Conservation (phyloP, 768 basidiomycete genomes). For the Kwoniella botswanensis region DNA sequence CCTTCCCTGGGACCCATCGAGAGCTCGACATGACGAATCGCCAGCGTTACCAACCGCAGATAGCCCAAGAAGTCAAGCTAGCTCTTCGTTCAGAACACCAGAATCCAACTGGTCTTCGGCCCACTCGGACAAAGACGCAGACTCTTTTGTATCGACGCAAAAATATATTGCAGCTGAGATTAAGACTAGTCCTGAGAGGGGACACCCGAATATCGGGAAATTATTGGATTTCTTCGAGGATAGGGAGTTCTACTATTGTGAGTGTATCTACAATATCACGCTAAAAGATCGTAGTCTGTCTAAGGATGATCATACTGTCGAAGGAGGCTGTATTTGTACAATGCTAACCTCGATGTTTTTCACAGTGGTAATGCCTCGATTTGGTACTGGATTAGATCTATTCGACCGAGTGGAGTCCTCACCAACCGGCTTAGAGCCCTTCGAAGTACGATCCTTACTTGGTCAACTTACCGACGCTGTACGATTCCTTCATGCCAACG, state of each 20-base stretch:
- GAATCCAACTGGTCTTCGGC: constrained; percentile 25
- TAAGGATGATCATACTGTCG: too few species aligned
- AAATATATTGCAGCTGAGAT: constrained; percentile 48
- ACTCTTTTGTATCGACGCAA: constrained; percentile 34
- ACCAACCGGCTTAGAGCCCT: constrained; percentile 80
- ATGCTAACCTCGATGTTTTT: not conserved
- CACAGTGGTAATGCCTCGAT: constrained; percentile 71
- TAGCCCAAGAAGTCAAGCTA: not conserved
- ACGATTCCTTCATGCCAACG: constrained; percentile 82
- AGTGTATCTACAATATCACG: constrained; percentile 17
- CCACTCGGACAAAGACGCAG: constrained; percentile 10
- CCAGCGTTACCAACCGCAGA: constrained; percentile 9
- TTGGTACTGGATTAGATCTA: constrained; percentile 72
- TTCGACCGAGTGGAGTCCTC: constrained; percentile 93
- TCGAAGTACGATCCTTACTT: constrained; percentile 77
- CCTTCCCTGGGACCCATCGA: constrained; percentile 78
- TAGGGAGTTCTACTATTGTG: constrained; percentile 85
- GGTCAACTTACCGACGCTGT: constrained; percentile 93
- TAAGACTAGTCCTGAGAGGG: constrained; percentile 60
- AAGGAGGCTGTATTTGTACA: not conserved
- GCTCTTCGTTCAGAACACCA: constrained; percentile 19
- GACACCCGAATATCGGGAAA: constrained; percentile 94
- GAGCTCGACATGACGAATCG: constrained; percentile 18
- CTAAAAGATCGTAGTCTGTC: too few species aligned
- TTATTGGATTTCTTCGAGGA: constrained; percentile 97